A percentile compares a stretch with the other conserved stretches of the same genome.
These are phyloP conservation scores for Debaryomyces singareniensis DNA, from an alignment of 1,139 yeast genomes.

Conservation along the genomic window DNA sequence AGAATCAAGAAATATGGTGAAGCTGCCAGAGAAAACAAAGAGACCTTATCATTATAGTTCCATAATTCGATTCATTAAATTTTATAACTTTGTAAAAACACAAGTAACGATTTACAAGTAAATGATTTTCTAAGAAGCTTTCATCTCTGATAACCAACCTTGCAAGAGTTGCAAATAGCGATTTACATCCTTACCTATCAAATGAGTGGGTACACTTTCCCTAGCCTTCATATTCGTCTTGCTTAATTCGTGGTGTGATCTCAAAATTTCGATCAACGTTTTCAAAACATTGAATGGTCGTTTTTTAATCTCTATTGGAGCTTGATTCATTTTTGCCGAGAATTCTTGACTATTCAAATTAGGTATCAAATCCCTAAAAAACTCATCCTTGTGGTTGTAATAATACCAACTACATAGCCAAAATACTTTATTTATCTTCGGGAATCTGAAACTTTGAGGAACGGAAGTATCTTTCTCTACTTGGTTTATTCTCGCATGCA, in stretches of 20 bases:
- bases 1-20: slow-evolving; percentile 98
- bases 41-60: slow-evolving; percentile 37
- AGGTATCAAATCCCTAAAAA: slow-evolving; percentile 13
- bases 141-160: slow-evolving; percentile 12
- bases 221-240: slow-evolving; percentile 22
- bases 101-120: neutral
- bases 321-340: neutral
- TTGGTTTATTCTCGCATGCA: slow-evolving; percentile 54
- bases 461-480: slow-evolving; percentile 68
- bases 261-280: slow-evolving; percentile 15
- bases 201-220: slow-evolving; percentile 19
- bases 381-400: slow-evolving; percentile 19
- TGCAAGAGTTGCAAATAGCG: slow-evolving; percentile 13
- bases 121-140: neutral
- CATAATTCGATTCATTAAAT: neutral
- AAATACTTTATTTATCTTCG: slow-evolving; percentile 63
- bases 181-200: slow-evolving; percentile 19
- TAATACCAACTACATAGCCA: slow-evolving; percentile 57
- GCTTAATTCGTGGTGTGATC: slow-evolving; percentile 20
- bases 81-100: neutral
- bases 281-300: slow-evolving; percentile 1
- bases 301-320: neutral
- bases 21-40: slow-evolving; percentile 77
- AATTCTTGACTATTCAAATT: slow-evolving; percentile 1
- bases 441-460: slow-evolving; percentile 71